Conservation (phyloP, 1,284 basidiomycete genomes). For the Lentinus polychrous region DNA sequence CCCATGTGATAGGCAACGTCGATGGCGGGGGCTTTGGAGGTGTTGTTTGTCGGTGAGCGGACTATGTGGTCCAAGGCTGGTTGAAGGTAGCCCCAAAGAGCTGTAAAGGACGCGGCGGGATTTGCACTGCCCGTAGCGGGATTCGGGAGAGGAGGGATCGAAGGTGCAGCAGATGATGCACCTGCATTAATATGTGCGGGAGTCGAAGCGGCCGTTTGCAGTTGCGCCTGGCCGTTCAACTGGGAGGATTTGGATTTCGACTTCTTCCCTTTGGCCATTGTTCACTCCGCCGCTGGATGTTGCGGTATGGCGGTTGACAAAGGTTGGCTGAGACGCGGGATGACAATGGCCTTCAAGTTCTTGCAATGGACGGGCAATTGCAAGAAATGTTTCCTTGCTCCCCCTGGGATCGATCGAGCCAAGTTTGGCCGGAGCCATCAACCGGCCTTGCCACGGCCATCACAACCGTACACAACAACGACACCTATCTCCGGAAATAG, state of each 20-base stretch:
- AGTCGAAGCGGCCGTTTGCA: neutral
- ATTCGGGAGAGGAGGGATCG: constrained; percentile 22
- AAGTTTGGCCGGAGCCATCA: too few relatives aligned
- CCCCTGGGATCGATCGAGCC: too few relatives aligned
- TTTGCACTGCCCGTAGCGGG: constrained; percentile 56
- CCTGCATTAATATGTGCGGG: neutral
- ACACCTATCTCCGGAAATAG: too few relatives aligned
- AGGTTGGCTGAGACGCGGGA: too few relatives aligned
- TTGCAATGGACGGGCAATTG: too few relatives aligned
- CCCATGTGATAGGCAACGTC: constrained; percentile 68
- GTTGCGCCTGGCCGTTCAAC: neutral
- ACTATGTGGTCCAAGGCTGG: constrained; percentile 72
- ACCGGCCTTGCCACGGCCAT: too few relatives aligned
- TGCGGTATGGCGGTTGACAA: too few relatives aligned
- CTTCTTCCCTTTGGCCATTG: neutral
- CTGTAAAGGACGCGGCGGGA: constrained; percentile 59
- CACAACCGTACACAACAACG: too few relatives aligned
- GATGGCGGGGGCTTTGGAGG: constrained; percentile 56
- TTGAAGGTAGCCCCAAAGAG: constrained; percentile 66
- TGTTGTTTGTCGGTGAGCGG: constrained; percentile 53
- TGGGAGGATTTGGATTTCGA: neutral
- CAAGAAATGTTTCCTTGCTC: too few relatives aligned
- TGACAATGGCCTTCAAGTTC: too few relatives aligned
- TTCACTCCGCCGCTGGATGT: too few relatives aligned
- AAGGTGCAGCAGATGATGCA: neutral